Evolutionary conservation across 2,329 filamentous ascomycete species (phyloP).

Genomic region (Fusarium sp.): DNA sequence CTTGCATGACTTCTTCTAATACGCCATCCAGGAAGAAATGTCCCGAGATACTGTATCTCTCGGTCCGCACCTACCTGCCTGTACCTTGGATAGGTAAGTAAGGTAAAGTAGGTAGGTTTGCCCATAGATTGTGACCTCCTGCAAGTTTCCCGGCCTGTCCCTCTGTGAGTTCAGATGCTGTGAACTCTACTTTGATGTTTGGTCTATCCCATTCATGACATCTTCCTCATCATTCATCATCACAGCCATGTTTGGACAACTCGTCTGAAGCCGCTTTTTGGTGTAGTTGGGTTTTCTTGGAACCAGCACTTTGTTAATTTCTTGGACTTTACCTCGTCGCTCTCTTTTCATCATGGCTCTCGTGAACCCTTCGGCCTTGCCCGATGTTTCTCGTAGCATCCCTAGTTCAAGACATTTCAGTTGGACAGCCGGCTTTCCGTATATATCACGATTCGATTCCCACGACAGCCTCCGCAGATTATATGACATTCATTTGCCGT

Average conservation of each 20-base stretch:
- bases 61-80: background rate
- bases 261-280: conserved; percentile 34
- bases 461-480: conserved; percentile 16
- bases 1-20: background rate
- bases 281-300: conserved; percentile 57
- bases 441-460: background rate
- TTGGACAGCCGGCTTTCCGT: conserved; percentile 45
- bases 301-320: conserved; percentile 48
- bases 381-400: conserved; percentile 50
- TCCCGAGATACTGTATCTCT: background rate
- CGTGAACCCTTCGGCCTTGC: conserved; percentile 44
- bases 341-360: conserved; percentile 49
- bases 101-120: background rate
- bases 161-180: background rate
- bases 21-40: conserved; percentile 8
- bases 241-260: conserved; percentile 52
- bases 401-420: conserved; percentile 52
- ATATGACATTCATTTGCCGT: conserved; percentile 48
- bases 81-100: background rate
- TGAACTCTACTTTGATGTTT: background rate
- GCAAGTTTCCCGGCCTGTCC: background rate
- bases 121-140: conserved; percentile 8
- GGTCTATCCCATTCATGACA: background rate
- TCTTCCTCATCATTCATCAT: conserved; percentile 46
- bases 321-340: conserved; percentile 44